phyloP scores from a whole-genome alignment of 495 filamentous ascomycete species.

The Baudoinia panamericana region DNA sequence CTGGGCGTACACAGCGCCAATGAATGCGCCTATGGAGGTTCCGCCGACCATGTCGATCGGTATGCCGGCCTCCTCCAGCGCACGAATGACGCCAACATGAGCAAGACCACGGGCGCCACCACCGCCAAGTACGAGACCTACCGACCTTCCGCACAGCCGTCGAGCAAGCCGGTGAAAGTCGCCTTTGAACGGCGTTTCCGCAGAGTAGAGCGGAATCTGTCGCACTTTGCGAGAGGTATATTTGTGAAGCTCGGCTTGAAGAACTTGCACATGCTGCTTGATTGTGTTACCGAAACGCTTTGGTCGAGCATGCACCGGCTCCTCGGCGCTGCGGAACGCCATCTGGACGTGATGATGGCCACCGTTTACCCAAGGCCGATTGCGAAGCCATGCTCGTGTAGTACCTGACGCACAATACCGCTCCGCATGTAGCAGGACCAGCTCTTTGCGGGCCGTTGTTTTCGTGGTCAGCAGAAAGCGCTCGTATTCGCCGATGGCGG shows the following conservation, averaged over 20 bases:
- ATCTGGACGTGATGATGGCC: constrained; percentile 97
- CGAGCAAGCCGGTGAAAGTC: constrained; percentile 91
- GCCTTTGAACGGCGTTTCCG: constrained; percentile 85
- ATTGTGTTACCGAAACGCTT: constrained; percentile 73
- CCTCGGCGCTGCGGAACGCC: constrained; percentile 65
- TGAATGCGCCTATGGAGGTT: constrained; percentile 95
- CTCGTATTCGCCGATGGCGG: constrained; percentile 89
- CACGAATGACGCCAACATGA: constrained; percentile 86
- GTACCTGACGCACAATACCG: constrained; percentile 73
- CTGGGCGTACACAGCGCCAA: constrained; percentile 86
- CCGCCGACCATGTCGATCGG: constrained; percentile 94
- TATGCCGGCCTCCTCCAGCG: constrained; percentile 90
- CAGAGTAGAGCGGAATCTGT: constrained; percentile 77
- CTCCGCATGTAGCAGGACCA: constrained; percentile 86
- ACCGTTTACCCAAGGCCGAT: constrained; percentile 96
- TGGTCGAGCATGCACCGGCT: constrained; percentile 61
- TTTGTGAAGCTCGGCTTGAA: constrained; percentile 95
- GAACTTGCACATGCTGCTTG: constrained; percentile 83
- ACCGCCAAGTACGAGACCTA: constrained; percentile 85
- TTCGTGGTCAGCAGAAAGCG: constrained; percentile 92
- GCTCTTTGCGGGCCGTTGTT: constrained; percentile 85
- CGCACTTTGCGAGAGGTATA: constrained; percentile 80
- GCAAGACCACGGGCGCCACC: constrained; percentile 85
- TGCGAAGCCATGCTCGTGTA: constrained; percentile 80
- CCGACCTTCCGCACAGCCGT: constrained; percentile 82